Evolutionary conservation across 1,139 yeast genomes (phyloP), one percentile per base, ranked within the genome.

Genomic region (Pichia sp.): DNA sequence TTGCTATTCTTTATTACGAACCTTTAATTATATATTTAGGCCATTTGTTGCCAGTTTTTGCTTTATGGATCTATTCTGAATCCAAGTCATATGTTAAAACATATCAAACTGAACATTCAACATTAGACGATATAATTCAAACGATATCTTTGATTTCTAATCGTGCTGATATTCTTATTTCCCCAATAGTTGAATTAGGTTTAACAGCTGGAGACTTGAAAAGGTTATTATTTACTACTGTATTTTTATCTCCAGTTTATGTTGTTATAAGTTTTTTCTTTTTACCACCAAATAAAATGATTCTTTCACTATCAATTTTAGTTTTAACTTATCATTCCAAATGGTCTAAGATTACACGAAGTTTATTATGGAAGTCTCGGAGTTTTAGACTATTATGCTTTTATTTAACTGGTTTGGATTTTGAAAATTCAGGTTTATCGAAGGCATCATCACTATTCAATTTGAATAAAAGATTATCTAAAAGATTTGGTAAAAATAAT

Each of bases 61-160:
- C 80, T 6, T 68, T 87, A 23, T 78, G 85, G 33, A 69, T 80
- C 26, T 85, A 85, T 60, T 82, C 90, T 3, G 67, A 76, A 38
- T 64, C 82, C 51, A 80, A 80, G 55, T 70, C 71, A 2, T 55
- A 54, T 48, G 68, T 74, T 33, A 74, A 67, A 41, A 61, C 61
- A 43, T 82, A 81, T 51, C 78, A 87, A 43, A 74, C 71, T 33
- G 69, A 71, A 40, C 80, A 81, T 52, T 95, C 97, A 5, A 86
- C 96, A 0, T 69, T 92, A 51, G 97, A 92, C 61, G 94, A 87
- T 51, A 86, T 89, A 42, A 82, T 90, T n/a, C 87, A 81, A 51
- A 76, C 86, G 9, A 73, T 92, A 59, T 80, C 92, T 4, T 74
- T 83, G 33, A 81, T 89, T 1, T 80, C 89, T 45, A 73, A 82